Percentiles rank a stretch among this genome's conserved stretches.
Evolutionary conservation across 352 stramenopile genomes (phyloP).

Genomic region (Globisporangium alternatum): DNA sequence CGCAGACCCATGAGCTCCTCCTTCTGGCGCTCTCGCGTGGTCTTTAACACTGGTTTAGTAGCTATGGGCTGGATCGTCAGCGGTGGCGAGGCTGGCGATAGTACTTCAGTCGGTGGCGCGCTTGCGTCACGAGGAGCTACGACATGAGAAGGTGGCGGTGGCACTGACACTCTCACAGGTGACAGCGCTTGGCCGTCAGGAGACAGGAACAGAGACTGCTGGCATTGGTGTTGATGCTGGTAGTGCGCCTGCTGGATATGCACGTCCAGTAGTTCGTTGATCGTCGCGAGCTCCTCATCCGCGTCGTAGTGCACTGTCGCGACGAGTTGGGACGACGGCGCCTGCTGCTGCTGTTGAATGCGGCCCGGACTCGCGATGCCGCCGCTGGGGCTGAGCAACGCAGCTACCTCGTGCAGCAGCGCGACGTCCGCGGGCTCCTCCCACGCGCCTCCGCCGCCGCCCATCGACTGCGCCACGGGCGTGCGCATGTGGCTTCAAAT

Average conservation of each 20-base stretch:
- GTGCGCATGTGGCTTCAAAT: not conserved
- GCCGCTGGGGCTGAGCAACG: constrained; percentile 4
- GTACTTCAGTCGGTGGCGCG: not conserved
- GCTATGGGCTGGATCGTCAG: not conserved
- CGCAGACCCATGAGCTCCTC: constrained; percentile 9
- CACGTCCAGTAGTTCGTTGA: constrained; percentile 11
- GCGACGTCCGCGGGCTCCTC: not conserved
- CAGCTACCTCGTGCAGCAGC: constrained; percentile 11
- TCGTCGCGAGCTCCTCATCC: constrained; percentile 3
- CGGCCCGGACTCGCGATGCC: too few species aligned
- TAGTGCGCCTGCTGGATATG: not conserved
- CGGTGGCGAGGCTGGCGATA: not conserved
- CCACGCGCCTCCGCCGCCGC: constrained; percentile 2
- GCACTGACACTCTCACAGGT: not conserved
- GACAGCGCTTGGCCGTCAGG: not conserved
- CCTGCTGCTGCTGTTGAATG: not conserved
- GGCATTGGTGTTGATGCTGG: not conserved
- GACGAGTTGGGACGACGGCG: not conserved
- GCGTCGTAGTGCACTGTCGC: not conserved
- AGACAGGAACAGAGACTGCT: too few species aligned
- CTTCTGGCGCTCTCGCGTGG: constrained; percentile 13
- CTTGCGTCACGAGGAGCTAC: not conserved
- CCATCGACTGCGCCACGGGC: not conserved
- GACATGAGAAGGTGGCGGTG: not conserved
- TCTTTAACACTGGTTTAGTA: constrained; percentile 5